Percentiles rank a stretch among this genome's conserved stretches.
phyloP scores from a whole-genome alignment of 305 asterid species.

The Rubia tinctorum region DNA sequence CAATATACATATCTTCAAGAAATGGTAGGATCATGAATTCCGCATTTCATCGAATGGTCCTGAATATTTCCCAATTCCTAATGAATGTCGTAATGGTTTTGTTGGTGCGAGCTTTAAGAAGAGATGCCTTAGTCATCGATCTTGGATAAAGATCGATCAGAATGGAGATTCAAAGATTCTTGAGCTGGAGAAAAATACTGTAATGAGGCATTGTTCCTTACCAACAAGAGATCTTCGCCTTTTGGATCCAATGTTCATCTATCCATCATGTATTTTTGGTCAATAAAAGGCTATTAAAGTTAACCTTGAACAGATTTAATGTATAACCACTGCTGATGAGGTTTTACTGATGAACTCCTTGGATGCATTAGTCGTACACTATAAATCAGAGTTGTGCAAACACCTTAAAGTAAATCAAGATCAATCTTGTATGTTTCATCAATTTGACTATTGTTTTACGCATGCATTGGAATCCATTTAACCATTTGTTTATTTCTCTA shows the following conservation, averaged over 20 bases:
- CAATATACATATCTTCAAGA: too few species aligned
- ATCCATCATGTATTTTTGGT: slow-evolving; percentile 91
- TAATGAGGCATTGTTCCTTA: slow-evolving; percentile 89
- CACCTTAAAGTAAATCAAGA: slow-evolving; percentile 79
- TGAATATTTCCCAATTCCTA: too few species aligned
- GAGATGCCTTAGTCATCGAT: too few species aligned
- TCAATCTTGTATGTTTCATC: slow-evolving; percentile 56
- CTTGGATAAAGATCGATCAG: too few species aligned
- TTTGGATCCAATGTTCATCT: too few species aligned
- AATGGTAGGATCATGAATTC: too few species aligned
- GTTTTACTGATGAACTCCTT: slow-evolving; percentile 86
- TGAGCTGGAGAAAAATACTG: slow-evolving; percentile 62
- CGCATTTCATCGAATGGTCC: too few species aligned
- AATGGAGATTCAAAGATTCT: too few species aligned
- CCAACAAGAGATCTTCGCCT: slow-evolving; percentile 99
- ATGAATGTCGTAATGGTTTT: too few species aligned
- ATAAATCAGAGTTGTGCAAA: slow-evolving; percentile 79
- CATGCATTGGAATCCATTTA: background rate
- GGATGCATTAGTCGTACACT: slow-evolving; percentile 81
- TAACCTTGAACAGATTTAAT: slow-evolving; percentile 91
- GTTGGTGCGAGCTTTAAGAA: too few species aligned
- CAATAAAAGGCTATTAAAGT: slow-evolving; percentile 96
- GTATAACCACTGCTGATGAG: slow-evolving; percentile 94
- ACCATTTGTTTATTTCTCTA: slow-evolving; percentile 1
- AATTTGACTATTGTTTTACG: too few species aligned